Base-by-base conservation (phyloP, 345 rosid genomes). In the Corymbia maculata region DNA sequence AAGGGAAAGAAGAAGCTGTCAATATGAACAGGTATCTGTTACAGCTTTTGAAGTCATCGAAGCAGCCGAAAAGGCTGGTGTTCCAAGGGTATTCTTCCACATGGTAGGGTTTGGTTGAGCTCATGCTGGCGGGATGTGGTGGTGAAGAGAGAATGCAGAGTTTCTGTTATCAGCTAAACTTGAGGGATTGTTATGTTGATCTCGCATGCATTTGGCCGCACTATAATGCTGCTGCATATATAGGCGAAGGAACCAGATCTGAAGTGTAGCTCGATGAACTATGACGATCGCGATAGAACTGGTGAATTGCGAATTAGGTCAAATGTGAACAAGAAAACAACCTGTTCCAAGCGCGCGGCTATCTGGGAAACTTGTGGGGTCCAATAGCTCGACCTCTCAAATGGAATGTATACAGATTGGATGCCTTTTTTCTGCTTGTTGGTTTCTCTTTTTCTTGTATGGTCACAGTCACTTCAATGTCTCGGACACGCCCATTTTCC, bases 61-160 rank as follows among this genome's bases (percentile, higher is more conserved):
- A 91, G 91, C 93, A 92, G 52, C 87, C 92, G 26, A 53, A 88
- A n/a, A 90, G 90, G 21, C 93, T 92, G 28, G 93, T 14, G 52
- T 53, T 92, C 93, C 94, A 92, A 28, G 90, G 86, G 15, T 61
- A 32, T 61, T 51, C 70, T 28, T 61, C 70, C 2, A 61, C 70
- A 28, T 61, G 16, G 13, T 28, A 24, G 7, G 66, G 66, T 59
- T 59, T 10, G n/a, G 14, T 59, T 28, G 6, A 59, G 66, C 66
- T 59, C n/a, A 59, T 59, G 66, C n/a, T 10, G 66, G 66, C 9
- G 66, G 66, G 66, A 10, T 24, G 66, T 28, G 30, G 66, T 59
- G 85, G 49, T 79, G 45, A 79, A 36, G 49, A 79, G 85, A 79
- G 32, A 79, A 14, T 26, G 47, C 61, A 4, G 66, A 59, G 66